Percentiles rank a stretch among this genome's conserved stretches.
Evolutionary conservation across 1,284 basidiomycete species (phyloP).

Genomic region (Salmacisia buchloeana): DNA sequence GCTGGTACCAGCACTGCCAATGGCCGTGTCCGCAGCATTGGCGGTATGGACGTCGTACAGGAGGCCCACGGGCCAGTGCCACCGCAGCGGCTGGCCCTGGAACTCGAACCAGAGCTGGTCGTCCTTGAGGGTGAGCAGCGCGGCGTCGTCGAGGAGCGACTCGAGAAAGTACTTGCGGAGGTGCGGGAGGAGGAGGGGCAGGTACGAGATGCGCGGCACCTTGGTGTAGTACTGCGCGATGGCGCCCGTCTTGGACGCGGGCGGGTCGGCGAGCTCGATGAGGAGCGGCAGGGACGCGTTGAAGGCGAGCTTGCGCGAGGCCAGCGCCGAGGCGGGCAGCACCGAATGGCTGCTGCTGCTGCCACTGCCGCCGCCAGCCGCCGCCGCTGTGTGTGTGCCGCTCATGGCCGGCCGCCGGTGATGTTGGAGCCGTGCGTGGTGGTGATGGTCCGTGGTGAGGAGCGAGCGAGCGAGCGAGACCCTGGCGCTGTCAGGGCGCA

Average conservation of each 20-base stretch:
- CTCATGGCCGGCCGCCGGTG: no score
- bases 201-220: constrained; percentile 34
- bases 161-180: constrained; percentile 31
- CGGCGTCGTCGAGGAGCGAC: constrained; percentile 23
- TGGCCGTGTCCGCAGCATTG: constrained; percentile 20
- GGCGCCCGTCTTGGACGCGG: neutral
- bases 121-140: constrained; percentile 21
- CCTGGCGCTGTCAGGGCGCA: no score
- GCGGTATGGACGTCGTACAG: constrained; percentile 36
- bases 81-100: constrained; percentile 32
- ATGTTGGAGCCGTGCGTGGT: no score
- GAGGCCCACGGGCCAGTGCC: constrained; percentile 44
- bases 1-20: no score
- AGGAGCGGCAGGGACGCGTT: constrained; percentile 1
- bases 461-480: no score
- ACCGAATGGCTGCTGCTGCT: neutral
- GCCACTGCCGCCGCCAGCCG: neutral
- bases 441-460: no score
- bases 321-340: neutral
- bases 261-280: constrained; percentile 7
- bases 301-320: constrained; percentile 8
- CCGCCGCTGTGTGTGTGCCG: neutral
- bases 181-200: constrained; percentile 31
- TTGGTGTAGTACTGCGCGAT: constrained; percentile 24
- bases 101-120: constrained; percentile 38